phyloP scores from a whole-genome alignment of 192 early-diverging fungal species.

The Rhizoclosmatium globosum region DNA sequence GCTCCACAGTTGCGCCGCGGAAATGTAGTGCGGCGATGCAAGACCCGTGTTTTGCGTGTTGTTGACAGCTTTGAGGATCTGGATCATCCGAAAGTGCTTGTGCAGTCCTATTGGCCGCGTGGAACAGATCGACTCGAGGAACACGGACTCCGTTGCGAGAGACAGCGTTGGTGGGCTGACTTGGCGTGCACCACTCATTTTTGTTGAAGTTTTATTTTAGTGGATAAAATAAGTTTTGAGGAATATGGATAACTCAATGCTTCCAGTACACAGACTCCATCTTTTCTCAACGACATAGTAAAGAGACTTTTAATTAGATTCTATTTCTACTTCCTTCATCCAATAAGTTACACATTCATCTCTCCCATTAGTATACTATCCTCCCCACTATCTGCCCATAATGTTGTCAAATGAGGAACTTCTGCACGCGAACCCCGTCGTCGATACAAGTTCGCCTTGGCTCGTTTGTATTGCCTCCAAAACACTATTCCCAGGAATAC shows the following conservation, averaged over 20 bases:
- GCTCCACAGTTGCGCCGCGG: neutral
- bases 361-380: conserved; percentile 21
- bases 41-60: neutral
- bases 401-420: conserved; percentile 8
- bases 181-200: too few species aligned
- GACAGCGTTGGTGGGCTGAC: neutral
- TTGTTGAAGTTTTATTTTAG: too few species aligned
- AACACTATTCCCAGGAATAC: conserved; percentile 6
- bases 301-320: too few species aligned
- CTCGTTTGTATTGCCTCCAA: conserved; percentile 19
- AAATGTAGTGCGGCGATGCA: neutral
- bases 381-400: conserved; percentile 31
- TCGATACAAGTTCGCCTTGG: neutral
- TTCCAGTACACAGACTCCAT: too few species aligned
- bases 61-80: conserved; percentile 19
- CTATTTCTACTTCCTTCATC: too few species aligned
- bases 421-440: conserved; percentile 14
- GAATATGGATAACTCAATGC: too few species aligned
- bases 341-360: neutral
- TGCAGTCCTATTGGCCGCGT: conserved; percentile 23
- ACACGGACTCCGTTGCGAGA: conserved; percentile 3
- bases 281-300: too few species aligned
- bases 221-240: too few species aligned
- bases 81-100: conserved; percentile 22
- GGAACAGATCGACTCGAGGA: conserved; percentile 25